These are phyloP conservation scores for Fraxinus velutina DNA, from an alignment of 305 asterid species.

Conservation along the genomic window DNA sequence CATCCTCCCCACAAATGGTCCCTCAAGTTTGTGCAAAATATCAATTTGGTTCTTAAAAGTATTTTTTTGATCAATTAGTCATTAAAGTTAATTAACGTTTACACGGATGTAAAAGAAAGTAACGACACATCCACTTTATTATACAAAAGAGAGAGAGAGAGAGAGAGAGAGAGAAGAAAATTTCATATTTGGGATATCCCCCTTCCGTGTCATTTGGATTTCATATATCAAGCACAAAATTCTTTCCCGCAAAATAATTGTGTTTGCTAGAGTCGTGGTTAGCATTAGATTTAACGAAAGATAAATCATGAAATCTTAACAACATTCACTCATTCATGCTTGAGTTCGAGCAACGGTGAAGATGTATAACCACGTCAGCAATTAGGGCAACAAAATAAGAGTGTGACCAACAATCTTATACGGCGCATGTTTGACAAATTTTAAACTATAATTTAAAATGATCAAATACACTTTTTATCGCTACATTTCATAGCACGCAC, in stretches of 20 bases:
- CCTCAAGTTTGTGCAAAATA: not conserved
- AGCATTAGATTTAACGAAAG: not conserved
- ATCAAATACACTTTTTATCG: not conserved
- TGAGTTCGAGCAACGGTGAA: not conserved
- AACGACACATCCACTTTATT: not conserved
- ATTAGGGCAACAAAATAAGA: not conserved
- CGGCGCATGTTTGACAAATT: not conserved
- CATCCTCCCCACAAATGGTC: not conserved
- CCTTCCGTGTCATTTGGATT: not conserved
- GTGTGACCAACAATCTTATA: not conserved
- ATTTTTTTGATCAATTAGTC: not conserved
- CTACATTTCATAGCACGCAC: not conserved
- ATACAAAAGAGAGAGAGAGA: not conserved
- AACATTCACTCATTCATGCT: not conserved
- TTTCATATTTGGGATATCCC: not conserved
- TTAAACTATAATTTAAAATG: not conserved
- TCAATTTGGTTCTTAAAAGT: not conserved
- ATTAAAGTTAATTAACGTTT: not conserved
- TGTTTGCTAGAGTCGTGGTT: not conserved
- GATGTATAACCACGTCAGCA: not conserved
- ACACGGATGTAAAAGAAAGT: not conserved
- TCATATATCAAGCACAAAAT: not conserved
- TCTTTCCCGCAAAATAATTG: not conserved
- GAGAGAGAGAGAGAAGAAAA: too few relatives aligned
- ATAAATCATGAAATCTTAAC: not conserved